phyloP scores from a whole-genome alignment of 768 basidiomycete genomes.

The Gelatoporia subvermispora region DNA sequence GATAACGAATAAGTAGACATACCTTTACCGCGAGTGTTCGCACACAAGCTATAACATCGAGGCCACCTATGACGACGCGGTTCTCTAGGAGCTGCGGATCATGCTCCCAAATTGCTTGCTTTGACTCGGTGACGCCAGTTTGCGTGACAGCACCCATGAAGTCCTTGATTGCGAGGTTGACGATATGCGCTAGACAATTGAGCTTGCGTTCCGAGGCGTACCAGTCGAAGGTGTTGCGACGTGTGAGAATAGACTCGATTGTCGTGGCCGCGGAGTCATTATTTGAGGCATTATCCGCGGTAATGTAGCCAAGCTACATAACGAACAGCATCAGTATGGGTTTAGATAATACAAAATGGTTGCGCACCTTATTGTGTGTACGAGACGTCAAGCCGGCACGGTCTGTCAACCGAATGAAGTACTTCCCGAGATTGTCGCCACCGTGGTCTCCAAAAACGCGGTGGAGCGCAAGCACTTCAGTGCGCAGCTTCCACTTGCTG shows the following conservation, averaged over 20 bases:
- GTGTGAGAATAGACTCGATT: conserved; percentile 13
- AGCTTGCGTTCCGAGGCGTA: not conserved
- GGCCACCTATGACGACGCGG: conserved; percentile 20
- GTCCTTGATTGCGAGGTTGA: conserved; percentile 23
- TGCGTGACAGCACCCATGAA: conserved; percentile 29
- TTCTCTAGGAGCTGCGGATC: conserved; percentile 22
- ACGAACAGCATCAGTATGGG: not conserved
- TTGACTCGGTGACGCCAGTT: conserved; percentile 22
- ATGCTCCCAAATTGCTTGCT: conserved; percentile 31
- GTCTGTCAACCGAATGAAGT: conserved; percentile 22
- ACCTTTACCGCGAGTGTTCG: conserved; percentile 28
- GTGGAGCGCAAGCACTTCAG: conserved; percentile 21
- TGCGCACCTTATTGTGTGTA: conserved; percentile 19
- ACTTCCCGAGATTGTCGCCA: conserved; percentile 24
- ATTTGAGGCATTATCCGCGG: conserved; percentile 19
- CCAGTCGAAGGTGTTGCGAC: not conserved
- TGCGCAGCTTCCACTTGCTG: conserved; percentile 19
- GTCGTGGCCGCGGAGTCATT: conserved; percentile 12
- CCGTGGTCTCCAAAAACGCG: conserved; percentile 18
- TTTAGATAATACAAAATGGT: conserved; percentile 4
- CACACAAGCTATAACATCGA: conserved; percentile 29
- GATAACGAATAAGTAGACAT: conserved; percentile 6
- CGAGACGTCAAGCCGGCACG: conserved; percentile 19
- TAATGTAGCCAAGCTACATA: conserved; percentile 2
- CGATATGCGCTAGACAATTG: conserved; percentile 27